Conservation (phyloP, 2,329 filamentous ascomycete species). For the Torrubiellomyces zombiae region DNA sequence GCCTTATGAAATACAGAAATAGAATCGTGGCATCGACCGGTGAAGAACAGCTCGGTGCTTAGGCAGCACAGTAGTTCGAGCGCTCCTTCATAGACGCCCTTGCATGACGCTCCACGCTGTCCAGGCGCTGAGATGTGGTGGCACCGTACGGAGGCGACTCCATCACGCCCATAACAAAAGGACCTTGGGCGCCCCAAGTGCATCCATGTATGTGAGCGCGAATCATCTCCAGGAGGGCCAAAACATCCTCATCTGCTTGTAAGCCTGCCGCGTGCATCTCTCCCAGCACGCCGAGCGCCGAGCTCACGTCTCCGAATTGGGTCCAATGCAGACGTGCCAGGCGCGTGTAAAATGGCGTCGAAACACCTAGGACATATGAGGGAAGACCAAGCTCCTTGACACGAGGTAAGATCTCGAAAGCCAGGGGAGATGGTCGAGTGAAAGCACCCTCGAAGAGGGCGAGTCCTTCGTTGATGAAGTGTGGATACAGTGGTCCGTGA, state of each 20-base stretch:
- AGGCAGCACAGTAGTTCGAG: slow-evolving; percentile 1
- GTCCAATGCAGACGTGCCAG: slow-evolving; percentile 46
- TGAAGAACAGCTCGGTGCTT: too few relatives aligned
- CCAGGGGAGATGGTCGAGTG: slow-evolving; percentile 36
- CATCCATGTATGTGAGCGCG: slow-evolving; percentile 17
- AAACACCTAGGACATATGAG: slow-evolving; percentile 55
- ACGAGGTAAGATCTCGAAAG: slow-evolving; percentile 45
- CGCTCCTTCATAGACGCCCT: slow-evolving; percentile 4
- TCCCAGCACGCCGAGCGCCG: slow-evolving; percentile 37
- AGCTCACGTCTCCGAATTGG: slow-evolving; percentile 38
- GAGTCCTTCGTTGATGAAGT: slow-evolving; percentile 40
- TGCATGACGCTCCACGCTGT: slow-evolving; percentile 8
- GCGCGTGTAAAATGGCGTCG: slow-evolving; percentile 52
- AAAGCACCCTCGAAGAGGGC: slow-evolving; percentile 41
- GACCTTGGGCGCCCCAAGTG: slow-evolving; percentile 19
- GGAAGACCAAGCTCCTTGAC: slow-evolving; percentile 51
- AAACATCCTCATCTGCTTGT: slow-evolving; percentile 28
- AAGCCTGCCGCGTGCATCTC: slow-evolving; percentile 52
- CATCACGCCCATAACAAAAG: slow-evolving; percentile 22
- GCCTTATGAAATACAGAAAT: too few relatives aligned
- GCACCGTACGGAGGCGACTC: slow-evolving; percentile 18
- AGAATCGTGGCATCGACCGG: too few relatives aligned
- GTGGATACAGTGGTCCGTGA: slow-evolving; percentile 48
- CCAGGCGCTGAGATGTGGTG: slow-evolving; percentile 10
- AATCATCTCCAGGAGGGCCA: slow-evolving; percentile 13